These are phyloP conservation scores for Thymus mandschuricus DNA, from an alignment of 257 asterid species.

Conservation along the genomic window DNA sequence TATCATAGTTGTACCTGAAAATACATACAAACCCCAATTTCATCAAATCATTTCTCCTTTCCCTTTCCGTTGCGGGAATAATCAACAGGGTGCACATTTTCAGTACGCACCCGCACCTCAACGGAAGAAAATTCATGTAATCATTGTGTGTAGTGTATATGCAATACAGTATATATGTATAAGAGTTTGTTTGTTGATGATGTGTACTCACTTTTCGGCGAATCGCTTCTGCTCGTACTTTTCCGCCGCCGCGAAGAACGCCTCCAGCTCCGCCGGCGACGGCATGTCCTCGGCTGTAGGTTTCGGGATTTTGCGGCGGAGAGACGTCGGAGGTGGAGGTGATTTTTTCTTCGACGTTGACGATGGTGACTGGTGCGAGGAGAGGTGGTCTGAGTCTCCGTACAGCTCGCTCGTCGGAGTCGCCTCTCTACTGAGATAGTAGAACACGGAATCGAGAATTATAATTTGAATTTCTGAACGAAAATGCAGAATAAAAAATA, in stretches of 20 bases:
- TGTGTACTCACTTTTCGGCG: conserved; percentile 65
- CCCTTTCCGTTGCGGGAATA: conserved; percentile 43
- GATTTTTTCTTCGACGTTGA: conserved; percentile 41
- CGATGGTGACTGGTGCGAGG: conserved; percentile 18
- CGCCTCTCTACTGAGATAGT: conserved; percentile 47
- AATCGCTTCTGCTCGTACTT: conserved; percentile 70
- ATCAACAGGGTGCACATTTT: conserved; percentile 38
- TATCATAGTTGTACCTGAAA: conserved; percentile 87
- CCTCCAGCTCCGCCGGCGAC: conserved; percentile 71
- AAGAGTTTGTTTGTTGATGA: neutral
- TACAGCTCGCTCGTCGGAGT: conserved; percentile 56
- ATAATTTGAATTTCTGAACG: neutral
- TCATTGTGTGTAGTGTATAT: conserved; percentile 32
- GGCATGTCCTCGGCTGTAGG: conserved; percentile 42
- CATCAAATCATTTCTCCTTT: conserved; percentile 39
- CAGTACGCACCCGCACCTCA: conserved; percentile 37
- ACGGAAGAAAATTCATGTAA: conserved; percentile 20
- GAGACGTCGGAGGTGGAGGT: conserved; percentile 26
- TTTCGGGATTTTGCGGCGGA: conserved; percentile 32
- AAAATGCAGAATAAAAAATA: conserved; percentile 20
- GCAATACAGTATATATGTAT: neutral
- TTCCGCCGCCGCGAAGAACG: conserved; percentile 75
- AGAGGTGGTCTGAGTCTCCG: conserved; percentile 45
- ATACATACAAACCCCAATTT: conserved; percentile 34
- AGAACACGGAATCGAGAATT: conserved; percentile 14